Evolutionary conservation across 1,284 basidiomycete species (phyloP), one percentile per base, ranked within the genome.

Genomic region (Cutaneotrichosporon sp.): DNA sequence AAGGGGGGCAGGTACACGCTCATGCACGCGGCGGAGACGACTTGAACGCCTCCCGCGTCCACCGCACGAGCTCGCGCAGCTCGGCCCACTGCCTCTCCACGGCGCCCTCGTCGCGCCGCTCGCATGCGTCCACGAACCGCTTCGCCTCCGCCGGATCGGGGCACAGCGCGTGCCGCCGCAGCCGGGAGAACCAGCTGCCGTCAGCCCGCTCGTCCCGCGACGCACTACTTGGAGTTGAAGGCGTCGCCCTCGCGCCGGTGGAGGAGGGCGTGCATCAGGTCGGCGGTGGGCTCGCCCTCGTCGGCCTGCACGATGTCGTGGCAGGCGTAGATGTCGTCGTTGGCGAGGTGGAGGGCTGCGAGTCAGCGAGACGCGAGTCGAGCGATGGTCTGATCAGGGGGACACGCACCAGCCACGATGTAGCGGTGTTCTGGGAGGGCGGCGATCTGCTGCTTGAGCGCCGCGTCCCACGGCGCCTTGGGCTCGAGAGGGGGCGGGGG

Each of bases 141-240:
- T 72, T 74, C 42, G 73, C 72, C 1, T 64, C 60, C 14, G 63
- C 33, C 11, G 57, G 54, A 1, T 68, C 64, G 1, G 67, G 67
- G 18, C 72, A 54, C 16, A 74, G 63, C 0, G 76, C 74, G 58
- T 79, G 78, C 1, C 65, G 5, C n/a, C 62, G 38, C 49, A 75
- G 62, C 5, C 66, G 70, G 1, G 66, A 71, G 54, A 59, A 73
- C 78, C 78, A 79, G 66, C 77, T 79, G 60, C 13, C 4, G 42
- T 62, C 20, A 62, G 43, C 13, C 16, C 2, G n/a, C 2, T 42
- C 16, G 38, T 13, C 16, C 16, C 5, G 4, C 6, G 18, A 72
- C 75, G 25, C 50, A 77, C 77, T 77, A 80, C 60, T 79, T 80
- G 10, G 75, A 77, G 62, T 80, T 80, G 75, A 74, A 77, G 59